Conservation (phyloP, 371 early-diverging fungal species). For the Mortierella sp. region DNA sequence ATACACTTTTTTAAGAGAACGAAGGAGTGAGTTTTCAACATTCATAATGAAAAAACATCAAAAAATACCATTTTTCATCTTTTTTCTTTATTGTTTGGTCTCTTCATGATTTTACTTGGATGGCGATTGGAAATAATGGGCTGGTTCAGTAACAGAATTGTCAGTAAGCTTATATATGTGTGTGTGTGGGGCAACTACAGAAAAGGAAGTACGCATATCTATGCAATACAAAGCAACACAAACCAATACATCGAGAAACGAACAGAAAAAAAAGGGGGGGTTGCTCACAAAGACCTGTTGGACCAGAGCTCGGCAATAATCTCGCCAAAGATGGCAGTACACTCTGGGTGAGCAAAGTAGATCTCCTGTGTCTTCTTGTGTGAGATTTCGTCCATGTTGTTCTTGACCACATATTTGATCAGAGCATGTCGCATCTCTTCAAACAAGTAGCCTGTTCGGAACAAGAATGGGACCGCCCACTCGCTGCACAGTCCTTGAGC, state of each 20-base stretch:
- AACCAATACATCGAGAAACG: background rate
- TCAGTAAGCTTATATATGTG: too few species aligned
- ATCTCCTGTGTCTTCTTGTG: conserved; percentile 14
- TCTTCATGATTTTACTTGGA: background rate
- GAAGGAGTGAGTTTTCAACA: background rate
- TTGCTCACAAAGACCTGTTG: background rate
- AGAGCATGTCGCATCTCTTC: conserved; percentile 22
- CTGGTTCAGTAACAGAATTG: too few species aligned
- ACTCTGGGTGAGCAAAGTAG: conserved; percentile 36
- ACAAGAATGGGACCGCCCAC: conserved; percentile 45
- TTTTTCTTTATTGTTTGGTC: background rate
- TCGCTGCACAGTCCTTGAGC: conserved; percentile 8
- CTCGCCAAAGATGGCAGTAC: conserved; percentile 39
- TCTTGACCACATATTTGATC: conserved; percentile 31
- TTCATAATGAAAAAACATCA: conserved; percentile 14
- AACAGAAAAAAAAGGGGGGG: background rate
- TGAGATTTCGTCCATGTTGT: conserved; percentile 21
- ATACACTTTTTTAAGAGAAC: background rate
- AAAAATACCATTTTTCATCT: background rate
- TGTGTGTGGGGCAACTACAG: too few species aligned
- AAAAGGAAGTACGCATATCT: too few species aligned
- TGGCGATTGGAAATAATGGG: too few species aligned
- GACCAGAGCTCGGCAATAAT: conserved; percentile 39
- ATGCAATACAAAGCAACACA: too few species aligned
- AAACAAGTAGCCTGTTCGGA: conserved; percentile 40